These are phyloP conservation scores for Forsythia suspensa DNA, from an alignment of 257 asterid species.

Conservation along the genomic window DNA sequence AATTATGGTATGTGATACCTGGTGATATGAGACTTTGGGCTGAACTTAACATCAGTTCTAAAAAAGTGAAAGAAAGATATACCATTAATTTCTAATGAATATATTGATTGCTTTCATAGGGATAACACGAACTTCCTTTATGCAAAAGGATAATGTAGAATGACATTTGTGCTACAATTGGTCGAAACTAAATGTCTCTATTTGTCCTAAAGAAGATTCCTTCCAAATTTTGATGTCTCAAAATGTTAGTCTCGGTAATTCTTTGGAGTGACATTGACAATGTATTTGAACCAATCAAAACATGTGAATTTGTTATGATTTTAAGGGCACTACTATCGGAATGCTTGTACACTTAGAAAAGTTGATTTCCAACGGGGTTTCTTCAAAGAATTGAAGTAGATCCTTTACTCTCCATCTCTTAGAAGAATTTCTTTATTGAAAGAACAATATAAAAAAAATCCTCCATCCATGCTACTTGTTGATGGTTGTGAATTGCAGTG, in stretches of 20 bases:
- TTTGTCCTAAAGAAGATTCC: too few relatives aligned
- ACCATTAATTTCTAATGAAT: too few relatives aligned
- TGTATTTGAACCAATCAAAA: background rate
- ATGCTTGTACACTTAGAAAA: background rate
- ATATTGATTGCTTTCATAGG: background rate
- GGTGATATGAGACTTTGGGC: too few relatives aligned
- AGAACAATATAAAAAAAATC: background rate
- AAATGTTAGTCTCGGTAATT: background rate
- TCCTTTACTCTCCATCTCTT: background rate
- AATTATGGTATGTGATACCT: too few relatives aligned
- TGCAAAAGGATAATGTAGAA: background rate
- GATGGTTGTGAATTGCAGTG: conserved; percentile 50
- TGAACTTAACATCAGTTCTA: too few relatives aligned
- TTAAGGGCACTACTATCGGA: background rate
- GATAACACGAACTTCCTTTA: background rate
- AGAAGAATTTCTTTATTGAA: too few relatives aligned
- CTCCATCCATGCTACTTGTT: conserved; percentile 12
- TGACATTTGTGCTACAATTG: background rate
- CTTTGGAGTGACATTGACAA: too few relatives aligned
- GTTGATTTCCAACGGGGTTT: background rate
- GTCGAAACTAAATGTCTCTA: background rate
- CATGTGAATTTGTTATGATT: background rate
- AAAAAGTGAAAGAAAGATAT: too few relatives aligned
- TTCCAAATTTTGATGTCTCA: background rate
- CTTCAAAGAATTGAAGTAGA: background rate